Evolutionary conservation across 2,329 filamentous ascomycete species (phyloP).

Genomic region (Epichloe brachyelytri): DNA sequence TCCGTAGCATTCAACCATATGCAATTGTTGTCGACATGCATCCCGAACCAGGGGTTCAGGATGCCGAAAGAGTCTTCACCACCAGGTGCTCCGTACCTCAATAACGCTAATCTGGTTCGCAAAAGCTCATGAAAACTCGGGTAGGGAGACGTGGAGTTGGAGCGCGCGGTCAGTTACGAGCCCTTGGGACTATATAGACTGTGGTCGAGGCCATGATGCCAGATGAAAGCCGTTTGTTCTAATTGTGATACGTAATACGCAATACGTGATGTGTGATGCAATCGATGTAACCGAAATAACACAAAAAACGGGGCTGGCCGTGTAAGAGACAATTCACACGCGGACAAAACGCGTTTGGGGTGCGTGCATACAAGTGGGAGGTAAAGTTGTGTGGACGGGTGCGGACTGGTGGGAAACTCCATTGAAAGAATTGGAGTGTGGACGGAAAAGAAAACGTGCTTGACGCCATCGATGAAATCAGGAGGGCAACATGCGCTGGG

Average conservation of each 20-base stretch:
- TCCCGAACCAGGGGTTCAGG: background rate
- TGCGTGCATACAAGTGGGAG: background rate
- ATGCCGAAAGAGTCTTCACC: background rate
- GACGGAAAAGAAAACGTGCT: background rate
- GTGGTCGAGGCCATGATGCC: background rate
- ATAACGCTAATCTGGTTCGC: too few relatives aligned
- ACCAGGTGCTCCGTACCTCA: background rate
- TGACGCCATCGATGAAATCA: background rate
- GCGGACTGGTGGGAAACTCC: background rate
- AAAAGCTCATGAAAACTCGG: too few relatives aligned
- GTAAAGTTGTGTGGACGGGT: background rate
- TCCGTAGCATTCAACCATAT: background rate
- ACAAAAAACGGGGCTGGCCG: background rate
- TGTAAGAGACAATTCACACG: background rate
- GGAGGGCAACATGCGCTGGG: background rate
- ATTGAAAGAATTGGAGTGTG: background rate
- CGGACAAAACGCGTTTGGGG: background rate
- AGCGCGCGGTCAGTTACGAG: background rate
- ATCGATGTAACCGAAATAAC: background rate
- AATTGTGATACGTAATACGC: background rate
- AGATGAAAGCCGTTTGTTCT: background rate
- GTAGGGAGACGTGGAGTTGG: background rate
- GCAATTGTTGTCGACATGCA: background rate
- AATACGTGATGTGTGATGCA: background rate
- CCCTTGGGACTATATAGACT: background rate